phyloP scores from a whole-genome alignment of 495 filamentous ascomycete species.

The Talaromyces ruber region DNA sequence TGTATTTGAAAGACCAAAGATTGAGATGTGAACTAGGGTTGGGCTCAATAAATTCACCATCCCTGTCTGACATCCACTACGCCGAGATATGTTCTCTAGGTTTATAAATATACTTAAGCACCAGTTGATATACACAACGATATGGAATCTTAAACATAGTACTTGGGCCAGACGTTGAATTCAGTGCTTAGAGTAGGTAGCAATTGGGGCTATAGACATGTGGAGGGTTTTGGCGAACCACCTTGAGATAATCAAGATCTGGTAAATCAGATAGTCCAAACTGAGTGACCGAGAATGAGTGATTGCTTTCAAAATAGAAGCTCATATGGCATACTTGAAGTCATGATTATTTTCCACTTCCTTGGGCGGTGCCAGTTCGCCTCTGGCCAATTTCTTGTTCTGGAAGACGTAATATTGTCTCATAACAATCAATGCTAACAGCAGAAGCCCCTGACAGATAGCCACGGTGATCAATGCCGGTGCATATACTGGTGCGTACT shows the following conservation, averaged over 20 bases:
- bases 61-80: too few relatives aligned
- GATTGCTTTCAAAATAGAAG: background rate
- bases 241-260: background rate
- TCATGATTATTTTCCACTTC: background rate
- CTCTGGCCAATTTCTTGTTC: conserved; percentile 1
- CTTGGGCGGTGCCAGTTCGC: background rate
- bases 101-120: too few relatives aligned
- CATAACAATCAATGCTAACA: background rate
- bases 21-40: too few relatives aligned
- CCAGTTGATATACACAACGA: too few relatives aligned
- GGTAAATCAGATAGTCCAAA: background rate
- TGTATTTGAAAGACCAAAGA: too few relatives aligned
- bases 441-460: background rate
- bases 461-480: conserved; percentile 1
- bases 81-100: too few relatives aligned
- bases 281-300: background rate
- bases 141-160: too few relatives aligned
- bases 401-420: background rate
- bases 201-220: too few relatives aligned
- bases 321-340: background rate
- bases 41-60: too few relatives aligned
- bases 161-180: too few relatives aligned
- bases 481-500: background rate
- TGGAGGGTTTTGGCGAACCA: too few relatives aligned
- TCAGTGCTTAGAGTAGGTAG: too few relatives aligned